A percentile compares a stretch with the other conserved stretches of the same genome.
phyloP scores from a whole-genome alignment of 495 filamentous ascomycete species.

The Penicillium antarcticum region DNA sequence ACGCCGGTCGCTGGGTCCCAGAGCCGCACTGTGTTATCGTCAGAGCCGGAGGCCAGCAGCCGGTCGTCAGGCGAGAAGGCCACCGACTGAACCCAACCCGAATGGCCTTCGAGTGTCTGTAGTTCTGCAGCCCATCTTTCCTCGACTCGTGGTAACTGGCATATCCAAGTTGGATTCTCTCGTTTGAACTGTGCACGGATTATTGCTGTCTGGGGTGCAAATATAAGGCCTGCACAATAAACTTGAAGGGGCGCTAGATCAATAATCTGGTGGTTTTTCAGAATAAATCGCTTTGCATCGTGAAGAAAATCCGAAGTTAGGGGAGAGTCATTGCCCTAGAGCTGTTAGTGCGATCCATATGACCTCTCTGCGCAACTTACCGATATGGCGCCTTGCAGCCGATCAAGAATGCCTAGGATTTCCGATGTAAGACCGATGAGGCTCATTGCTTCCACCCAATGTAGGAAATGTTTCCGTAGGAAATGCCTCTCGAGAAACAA shows the following conservation, averaged over 20 bases:
- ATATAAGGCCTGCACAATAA: neutral
- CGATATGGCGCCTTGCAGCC: neutral
- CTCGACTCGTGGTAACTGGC: neutral
- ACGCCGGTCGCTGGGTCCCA: constrained; percentile 16
- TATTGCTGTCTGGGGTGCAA: constrained; percentile 18
- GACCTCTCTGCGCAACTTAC: constrained; percentile 3
- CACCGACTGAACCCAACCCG: constrained; percentile 3
- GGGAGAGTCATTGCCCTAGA: constrained; percentile 9
- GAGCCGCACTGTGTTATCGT: constrained; percentile 20
- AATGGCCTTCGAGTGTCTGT: constrained; percentile 18
- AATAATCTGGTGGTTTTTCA: neutral
- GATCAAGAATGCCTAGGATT: constrained; percentile 1
- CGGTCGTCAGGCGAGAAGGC: constrained; percentile 18
- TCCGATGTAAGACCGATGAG: constrained; percentile 33
- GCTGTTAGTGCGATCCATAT: neutral
- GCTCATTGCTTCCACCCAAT: constrained; percentile 43
- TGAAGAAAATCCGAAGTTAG: neutral
- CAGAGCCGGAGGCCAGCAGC: constrained; percentile 11
- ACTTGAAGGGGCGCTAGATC: neutral
- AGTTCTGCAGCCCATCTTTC: constrained; percentile 7
- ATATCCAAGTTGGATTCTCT: constrained; percentile 13
- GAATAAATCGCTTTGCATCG: neutral
- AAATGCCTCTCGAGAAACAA: constrained; percentile 25
- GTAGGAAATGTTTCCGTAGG: too few relatives aligned
- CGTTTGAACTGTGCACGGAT: constrained; percentile 10